These are phyloP conservation scores for Alternaria brassicae DNA, from an alignment of 2,329 filamentous ascomycete species.

Conservation along the genomic window DNA sequence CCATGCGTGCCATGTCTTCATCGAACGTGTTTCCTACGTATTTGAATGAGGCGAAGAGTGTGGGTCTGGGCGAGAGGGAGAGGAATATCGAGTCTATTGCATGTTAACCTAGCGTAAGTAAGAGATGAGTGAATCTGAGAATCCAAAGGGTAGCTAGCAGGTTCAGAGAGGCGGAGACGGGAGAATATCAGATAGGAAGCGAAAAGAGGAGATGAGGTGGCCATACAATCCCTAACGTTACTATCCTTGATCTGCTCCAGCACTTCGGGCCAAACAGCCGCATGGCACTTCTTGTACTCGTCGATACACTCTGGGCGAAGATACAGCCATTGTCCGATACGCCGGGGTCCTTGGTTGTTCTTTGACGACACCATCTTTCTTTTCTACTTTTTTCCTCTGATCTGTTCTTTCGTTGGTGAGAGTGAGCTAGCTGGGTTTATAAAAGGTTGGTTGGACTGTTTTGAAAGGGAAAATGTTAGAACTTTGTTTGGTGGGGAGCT, in stretches of 20 bases:
- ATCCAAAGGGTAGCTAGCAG: background rate
- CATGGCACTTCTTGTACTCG: slow-evolving; percentile 77
- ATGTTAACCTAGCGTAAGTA: background rate
- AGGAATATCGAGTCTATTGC: slow-evolving; percentile 71
- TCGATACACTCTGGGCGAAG: slow-evolving; percentile 71
- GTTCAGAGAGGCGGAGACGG: background rate
- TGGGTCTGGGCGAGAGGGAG: slow-evolving; percentile 63
- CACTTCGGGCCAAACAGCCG: slow-evolving; percentile 78
- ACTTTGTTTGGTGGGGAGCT: background rate
- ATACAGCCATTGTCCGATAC: slow-evolving; percentile 76
- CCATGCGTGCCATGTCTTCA: slow-evolving; percentile 79
- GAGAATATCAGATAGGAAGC: too few species aligned
- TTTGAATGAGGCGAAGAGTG: slow-evolving; percentile 78
- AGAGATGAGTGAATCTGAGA: too few species aligned
- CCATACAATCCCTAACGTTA: slow-evolving; percentile 72
- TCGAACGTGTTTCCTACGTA: slow-evolving; percentile 77
- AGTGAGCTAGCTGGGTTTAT: background rate
- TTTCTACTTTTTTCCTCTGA: background rate
- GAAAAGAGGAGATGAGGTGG: slow-evolving; percentile 54
- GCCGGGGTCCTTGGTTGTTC: slow-evolving; percentile 44
- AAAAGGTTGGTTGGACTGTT: background rate
- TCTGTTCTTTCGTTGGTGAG: background rate
- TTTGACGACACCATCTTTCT: background rate
- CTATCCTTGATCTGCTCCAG: slow-evolving; percentile 76
- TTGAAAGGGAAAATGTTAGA: background rate